Evolutionary conservation across 805 yeast species (phyloP).

Genomic region (Monosporozyma aerobia): DNA sequence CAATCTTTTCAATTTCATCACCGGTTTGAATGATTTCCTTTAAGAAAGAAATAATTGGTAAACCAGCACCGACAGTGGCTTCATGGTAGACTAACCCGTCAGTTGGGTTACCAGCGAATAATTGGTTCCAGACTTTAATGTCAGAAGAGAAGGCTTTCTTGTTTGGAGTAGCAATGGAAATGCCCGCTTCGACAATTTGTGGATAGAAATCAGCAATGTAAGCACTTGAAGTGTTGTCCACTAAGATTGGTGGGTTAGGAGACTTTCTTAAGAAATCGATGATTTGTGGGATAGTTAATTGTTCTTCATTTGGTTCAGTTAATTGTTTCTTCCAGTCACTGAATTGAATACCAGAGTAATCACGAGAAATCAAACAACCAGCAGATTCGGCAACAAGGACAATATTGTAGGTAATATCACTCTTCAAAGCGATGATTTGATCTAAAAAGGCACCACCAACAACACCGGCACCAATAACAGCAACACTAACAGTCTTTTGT

Average conservation of each 20-base stretch:
- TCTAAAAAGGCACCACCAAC: conserved; percentile 87
- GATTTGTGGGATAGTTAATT: conserved; percentile 50
- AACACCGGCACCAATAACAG: conserved; percentile 82
- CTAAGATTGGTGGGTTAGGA: conserved; percentile 66
- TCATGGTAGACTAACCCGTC: conserved; percentile 85
- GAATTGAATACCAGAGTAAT: conserved; percentile 59
- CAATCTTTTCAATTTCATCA: conserved; percentile 82
- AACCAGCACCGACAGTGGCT: conserved; percentile 98
- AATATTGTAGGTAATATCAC: conserved; percentile 64
- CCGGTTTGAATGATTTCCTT: conserved; percentile 88
- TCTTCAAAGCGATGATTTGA: conserved; percentile 59
- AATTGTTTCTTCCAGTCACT: conserved; percentile 46
- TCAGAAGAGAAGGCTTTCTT: conserved; percentile 91
- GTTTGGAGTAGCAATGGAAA: conserved; percentile 96
- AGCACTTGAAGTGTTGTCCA: conserved; percentile 90
- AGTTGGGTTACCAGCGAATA: conserved; percentile 50
- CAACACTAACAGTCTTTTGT: conserved; percentile 49
- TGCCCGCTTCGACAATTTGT: conserved; percentile 59
- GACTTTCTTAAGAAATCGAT: conserved; percentile 55
- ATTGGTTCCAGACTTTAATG: conserved; percentile 62
- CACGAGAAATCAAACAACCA: conserved; percentile 57
- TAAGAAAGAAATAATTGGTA: conserved; percentile 84
- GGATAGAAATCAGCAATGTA: conserved; percentile 72
- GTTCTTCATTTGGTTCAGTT: conserved; percentile 34
- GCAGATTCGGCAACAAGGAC: conserved; percentile 70